phyloP scores from a whole-genome alignment of 2,329 filamentous ascomycete species.

The Drechmeria coniospora region DNA sequence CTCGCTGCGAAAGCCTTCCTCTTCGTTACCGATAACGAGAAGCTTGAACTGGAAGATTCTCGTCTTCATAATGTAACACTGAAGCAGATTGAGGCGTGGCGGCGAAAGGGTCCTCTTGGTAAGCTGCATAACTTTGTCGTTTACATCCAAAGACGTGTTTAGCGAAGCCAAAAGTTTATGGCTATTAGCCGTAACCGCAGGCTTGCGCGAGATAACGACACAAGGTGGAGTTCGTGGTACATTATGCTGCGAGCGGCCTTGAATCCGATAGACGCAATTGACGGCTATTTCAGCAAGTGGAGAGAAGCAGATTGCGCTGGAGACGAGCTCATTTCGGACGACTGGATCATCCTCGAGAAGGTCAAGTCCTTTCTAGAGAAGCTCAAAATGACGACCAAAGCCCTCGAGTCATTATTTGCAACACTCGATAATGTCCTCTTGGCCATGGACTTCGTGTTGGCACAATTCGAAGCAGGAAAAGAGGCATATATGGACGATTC shows the following conservation, averaged over 20 bases:
- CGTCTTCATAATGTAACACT: conserved; percentile 2
- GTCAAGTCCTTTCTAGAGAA: conserved; percentile 4
- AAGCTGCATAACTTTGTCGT: not conserved
- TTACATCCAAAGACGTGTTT: not conserved
- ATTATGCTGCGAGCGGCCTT: conserved; percentile 1
- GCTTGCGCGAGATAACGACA: conserved; percentile 1
- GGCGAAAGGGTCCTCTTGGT: not conserved
- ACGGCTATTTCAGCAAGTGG: conserved; percentile 3
- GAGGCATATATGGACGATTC: conserved; percentile 1
- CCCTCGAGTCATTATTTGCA: conserved; percentile 3
- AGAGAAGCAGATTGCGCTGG: conserved; percentile 2
- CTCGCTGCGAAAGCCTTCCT: conserved; percentile 3
- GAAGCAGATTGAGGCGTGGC: not conserved
- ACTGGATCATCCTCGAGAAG: conserved; percentile 3
- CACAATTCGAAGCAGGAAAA: conserved; percentile 3
- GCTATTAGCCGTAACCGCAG: not conserved
- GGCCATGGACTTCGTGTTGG: conserved; percentile 3
- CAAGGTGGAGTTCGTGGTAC: conserved; percentile 2
- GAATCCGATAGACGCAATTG: conserved; percentile 1
- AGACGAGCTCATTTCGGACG: conserved; percentile 2
- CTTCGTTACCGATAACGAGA: conserved; percentile 4
- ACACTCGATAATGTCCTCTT: conserved; percentile 4
- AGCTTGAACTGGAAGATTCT: conserved; percentile 2
- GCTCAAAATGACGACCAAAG: conserved; percentile 5
- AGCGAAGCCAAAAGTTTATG: not conserved